Percentiles rank a stretch among this genome's conserved stretches.
These are phyloP conservation scores for Xanthoparmelia taractica DNA, from an alignment of 495 filamentous ascomycete genomes.

Conservation along the genomic window DNA sequence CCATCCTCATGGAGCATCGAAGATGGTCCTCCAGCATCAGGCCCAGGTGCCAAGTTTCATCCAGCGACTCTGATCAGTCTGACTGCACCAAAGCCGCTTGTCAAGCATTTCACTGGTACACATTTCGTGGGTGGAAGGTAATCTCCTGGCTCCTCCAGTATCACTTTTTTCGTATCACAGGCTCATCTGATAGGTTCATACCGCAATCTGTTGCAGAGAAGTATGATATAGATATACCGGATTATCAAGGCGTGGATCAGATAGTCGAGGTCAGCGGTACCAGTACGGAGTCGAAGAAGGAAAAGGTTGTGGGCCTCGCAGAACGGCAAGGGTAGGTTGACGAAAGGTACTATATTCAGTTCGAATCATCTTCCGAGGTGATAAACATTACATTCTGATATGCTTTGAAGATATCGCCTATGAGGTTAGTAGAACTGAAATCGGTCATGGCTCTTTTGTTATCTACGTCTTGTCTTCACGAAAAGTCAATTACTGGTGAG, in stretches of 20 bases:
- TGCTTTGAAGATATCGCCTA: neutral
- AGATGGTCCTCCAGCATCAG: constrained; percentile 66
- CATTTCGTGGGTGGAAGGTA: constrained; percentile 83
- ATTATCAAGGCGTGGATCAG: constrained; percentile 85
- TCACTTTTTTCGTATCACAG: neutral
- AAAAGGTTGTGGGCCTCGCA: constrained; percentile 9
- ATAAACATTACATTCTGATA: neutral
- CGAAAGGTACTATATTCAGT: too few relatives aligned
- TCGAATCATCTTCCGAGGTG: too few relatives aligned
- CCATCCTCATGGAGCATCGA: constrained; percentile 94
- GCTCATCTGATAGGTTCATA: constrained; percentile 56
- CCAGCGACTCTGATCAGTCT: constrained; percentile 75
- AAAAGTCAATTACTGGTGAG: neutral
- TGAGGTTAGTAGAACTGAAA: neutral
- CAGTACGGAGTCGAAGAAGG: constrained; percentile 37
- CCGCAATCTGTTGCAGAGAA: constrained; percentile 70
- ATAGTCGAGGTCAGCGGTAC: constrained; percentile 61
- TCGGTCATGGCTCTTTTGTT: too few relatives aligned
- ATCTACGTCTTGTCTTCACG: too few relatives aligned
- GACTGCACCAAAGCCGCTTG: constrained; percentile 91
- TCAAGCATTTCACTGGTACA: constrained; percentile 69
- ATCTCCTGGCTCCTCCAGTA: constrained; percentile 21
- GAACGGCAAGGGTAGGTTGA: constrained; percentile 18
- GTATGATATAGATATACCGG: constrained; percentile 75
- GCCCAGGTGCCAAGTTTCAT: constrained; percentile 71